Evolutionary conservation across 768 basidiomycete genomes (phyloP).

Genomic region (Hirschioporus abietinus): DNA sequence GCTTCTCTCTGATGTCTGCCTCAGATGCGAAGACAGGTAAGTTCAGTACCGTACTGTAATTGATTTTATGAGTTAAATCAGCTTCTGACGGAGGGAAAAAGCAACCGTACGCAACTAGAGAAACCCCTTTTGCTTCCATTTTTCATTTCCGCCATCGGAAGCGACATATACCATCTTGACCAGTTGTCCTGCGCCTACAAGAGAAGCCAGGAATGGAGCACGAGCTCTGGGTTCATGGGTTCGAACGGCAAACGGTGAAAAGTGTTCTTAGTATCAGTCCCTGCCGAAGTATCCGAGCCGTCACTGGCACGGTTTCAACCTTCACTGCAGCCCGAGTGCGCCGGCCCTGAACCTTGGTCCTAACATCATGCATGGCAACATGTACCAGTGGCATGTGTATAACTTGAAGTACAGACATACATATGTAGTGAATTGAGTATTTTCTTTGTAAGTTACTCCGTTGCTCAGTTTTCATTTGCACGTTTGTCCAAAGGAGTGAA

Average conservation of each 20-base stretch:
- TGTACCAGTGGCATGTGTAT: no score
- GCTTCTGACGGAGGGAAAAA: not conserved
- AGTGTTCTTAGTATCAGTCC: no score
- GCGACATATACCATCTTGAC: not conserved
- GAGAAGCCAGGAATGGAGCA: not conserved
- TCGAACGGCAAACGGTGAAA: not conserved
- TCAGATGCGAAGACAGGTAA: slow-evolving; percentile 57
- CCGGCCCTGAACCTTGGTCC: no score
- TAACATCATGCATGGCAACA: no score
- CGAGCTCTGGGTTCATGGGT: not conserved
- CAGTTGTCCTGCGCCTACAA: not conserved
- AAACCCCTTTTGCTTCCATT: slow-evolving; percentile 9
- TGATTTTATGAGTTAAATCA: not conserved
- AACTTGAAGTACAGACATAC: no score
- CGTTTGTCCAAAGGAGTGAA: no score
- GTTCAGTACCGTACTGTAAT: slow-evolving; percentile 60
- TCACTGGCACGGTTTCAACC: no score
- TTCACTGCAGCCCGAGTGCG: no score
- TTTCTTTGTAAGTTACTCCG: no score
- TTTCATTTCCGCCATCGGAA: not conserved
- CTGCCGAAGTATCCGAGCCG: no score
- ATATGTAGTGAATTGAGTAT: no score
- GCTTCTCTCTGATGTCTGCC: slow-evolving; percentile 69
- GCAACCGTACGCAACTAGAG: slow-evolving; percentile 8
- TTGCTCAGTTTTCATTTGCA: no score